phyloP scores from a whole-genome alignment of 176 grass and related monocot species.

The Oryza meyeriana region DNA sequence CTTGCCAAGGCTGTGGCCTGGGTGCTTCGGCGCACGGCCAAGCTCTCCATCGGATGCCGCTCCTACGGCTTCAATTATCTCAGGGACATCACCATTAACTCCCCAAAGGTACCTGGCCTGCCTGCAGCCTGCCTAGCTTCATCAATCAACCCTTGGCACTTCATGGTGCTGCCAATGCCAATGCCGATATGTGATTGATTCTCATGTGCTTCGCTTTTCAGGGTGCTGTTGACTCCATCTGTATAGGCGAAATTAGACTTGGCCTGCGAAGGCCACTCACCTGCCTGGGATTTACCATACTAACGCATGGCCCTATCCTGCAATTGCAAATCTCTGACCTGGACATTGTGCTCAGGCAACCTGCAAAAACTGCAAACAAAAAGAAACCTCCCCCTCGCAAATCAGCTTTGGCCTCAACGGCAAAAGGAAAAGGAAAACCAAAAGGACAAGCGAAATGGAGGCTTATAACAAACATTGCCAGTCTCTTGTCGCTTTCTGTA shows the following conservation, averaged over 20 bases:
- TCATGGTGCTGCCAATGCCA: background rate
- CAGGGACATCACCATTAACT: conserved; percentile 57
- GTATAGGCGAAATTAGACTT: conserved; percentile 71
- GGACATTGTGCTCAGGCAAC: conserved; percentile 65
- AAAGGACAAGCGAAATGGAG: conserved; percentile 56
- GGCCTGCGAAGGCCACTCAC: conserved; percentile 47
- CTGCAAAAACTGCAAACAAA: conserved; percentile 52
- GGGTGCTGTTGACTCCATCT: conserved; percentile 70
- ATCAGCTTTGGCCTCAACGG: conserved; percentile 27
- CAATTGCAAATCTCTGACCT: conserved; percentile 76
- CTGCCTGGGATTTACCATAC: conserved; percentile 50
- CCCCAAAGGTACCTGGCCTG: conserved; percentile 53
- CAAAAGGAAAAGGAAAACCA: conserved; percentile 48
- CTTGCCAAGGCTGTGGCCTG: conserved; percentile 49
- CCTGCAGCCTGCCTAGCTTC: background rate
- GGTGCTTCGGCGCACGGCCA: conserved; percentile 51
- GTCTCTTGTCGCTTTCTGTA: conserved; percentile 61
- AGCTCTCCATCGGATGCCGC: conserved; percentile 64
- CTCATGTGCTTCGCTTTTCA: conserved; percentile 29
- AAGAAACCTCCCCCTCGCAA: conserved; percentile 60
- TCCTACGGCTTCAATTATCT: conserved; percentile 65
- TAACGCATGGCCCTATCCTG: conserved; percentile 51
- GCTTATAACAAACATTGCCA: conserved; percentile 55
- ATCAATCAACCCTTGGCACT: conserved; percentile 9
- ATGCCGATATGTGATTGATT: background rate